These are phyloP conservation scores for Arthrobotrys iridis DNA, from an alignment of 2,329 filamentous ascomycete species.

Conservation along the genomic window DNA sequence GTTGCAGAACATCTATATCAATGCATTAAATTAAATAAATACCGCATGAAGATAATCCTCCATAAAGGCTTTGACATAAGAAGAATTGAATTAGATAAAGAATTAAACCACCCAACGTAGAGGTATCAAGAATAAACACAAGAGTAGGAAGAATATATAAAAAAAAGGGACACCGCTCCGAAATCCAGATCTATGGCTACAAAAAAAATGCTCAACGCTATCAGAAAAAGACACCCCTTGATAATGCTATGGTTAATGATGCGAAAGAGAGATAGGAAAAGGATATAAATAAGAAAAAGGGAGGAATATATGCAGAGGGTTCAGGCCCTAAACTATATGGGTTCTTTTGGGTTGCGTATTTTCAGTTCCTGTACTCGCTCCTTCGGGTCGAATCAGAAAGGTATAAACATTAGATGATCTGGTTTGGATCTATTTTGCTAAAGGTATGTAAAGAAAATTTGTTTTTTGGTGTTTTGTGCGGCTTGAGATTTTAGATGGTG, in stretches of 20 bases:
- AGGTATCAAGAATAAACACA: conserved; percentile 16
- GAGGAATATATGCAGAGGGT: neutral
- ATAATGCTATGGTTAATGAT: neutral
- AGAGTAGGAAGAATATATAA: neutral
- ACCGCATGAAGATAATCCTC: no score
- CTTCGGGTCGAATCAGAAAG: neutral
- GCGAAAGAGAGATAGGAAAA: neutral
- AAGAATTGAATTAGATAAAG: neutral
- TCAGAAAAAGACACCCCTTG: neutral
- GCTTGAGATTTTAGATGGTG: neutral
- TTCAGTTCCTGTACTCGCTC: no score
- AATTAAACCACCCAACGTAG: conserved; percentile 4
- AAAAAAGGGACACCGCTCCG: neutral
- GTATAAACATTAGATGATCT: conserved; percentile 24
- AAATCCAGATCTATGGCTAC: conserved; percentile 6
- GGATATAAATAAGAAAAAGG: neutral
- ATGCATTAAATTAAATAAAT: no score
- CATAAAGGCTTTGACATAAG: no score
- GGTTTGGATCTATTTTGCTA: neutral
- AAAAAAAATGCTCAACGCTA: neutral
- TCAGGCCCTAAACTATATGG: neutral
- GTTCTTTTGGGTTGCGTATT: neutral
- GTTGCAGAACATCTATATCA: no score
- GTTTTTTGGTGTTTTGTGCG: neutral
- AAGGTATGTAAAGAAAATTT: neutral